A percentile compares a stretch with the other conserved stretches of the same genome.
Evolutionary conservation across 2,329 filamentous ascomycete genomes (phyloP).

Genomic region (Talaromyces sp.): DNA sequence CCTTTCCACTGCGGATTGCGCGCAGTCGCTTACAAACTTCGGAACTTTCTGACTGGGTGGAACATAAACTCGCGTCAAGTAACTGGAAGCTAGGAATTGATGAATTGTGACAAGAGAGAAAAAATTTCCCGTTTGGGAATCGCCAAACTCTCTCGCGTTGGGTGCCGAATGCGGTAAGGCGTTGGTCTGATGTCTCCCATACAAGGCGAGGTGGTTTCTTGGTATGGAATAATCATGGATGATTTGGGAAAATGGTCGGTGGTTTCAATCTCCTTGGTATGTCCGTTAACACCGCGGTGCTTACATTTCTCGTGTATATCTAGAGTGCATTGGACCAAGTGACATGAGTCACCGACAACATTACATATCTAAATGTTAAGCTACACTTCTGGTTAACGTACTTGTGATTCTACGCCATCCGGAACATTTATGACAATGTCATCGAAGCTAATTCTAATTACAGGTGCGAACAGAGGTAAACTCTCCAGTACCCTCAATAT

Average conservation of each 20-base stretch:
- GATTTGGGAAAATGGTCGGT: too few relatives aligned
- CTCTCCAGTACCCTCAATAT: neutral
- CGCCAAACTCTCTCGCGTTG: neutral
- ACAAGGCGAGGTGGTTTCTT: too few relatives aligned
- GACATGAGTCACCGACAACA: too few relatives aligned
- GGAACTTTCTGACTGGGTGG: neutral
- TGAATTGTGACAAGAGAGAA: neutral
- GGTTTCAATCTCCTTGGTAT: too few relatives aligned
- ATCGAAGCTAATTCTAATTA: neutral
- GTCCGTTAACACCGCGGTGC: neutral
- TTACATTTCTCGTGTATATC: neutral
- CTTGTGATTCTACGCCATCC: too few relatives aligned
- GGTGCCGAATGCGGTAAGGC: neutral
- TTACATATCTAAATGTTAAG: too few relatives aligned
- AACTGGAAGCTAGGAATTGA: neutral
- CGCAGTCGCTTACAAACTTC: neutral
- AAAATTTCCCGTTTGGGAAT: neutral
- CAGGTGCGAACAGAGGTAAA: neutral
- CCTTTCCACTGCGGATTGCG: conserved; percentile 1
- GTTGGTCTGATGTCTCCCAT: neutral
- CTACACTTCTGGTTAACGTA: too few relatives aligned
- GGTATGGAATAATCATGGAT: too few relatives aligned
- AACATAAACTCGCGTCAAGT: neutral
- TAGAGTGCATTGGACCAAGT: too few relatives aligned
- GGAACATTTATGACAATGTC: neutral